A percentile compares a stretch with the other conserved stretches of the same genome.
These are phyloP conservation scores for Erodium trifolium DNA, from an alignment of 441 rosid genomes.

Conservation along the genomic window DNA sequence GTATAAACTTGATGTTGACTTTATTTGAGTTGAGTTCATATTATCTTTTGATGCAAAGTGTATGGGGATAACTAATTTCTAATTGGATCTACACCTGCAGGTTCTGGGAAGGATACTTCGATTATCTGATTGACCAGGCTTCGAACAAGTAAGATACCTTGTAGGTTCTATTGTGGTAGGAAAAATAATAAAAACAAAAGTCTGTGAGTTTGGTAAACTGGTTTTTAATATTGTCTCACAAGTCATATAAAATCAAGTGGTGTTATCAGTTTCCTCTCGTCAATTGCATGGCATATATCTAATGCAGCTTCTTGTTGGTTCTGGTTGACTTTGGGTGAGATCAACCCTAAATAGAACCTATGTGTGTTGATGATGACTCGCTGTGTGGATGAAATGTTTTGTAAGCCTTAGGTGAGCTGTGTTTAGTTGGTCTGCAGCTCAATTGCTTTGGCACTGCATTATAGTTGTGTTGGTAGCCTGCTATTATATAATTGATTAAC, in stretches of 20 bases:
- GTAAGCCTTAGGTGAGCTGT: not conserved
- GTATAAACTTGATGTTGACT: not conserved
- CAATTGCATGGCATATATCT: slow-evolving; percentile 9
- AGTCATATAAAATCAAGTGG: slow-evolving; percentile 2
- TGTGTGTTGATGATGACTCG: not conserved
- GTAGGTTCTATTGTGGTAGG: slow-evolving; percentile 11
- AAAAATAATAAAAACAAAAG: not conserved
- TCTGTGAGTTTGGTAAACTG: slow-evolving; percentile 5
- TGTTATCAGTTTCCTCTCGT: slow-evolving; percentile 7
- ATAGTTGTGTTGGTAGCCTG: not conserved
- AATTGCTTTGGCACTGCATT: not conserved
- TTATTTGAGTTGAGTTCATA: slow-evolving; percentile 3
- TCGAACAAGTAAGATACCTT: slow-evolving; percentile 61
- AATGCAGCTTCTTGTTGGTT: not conserved
- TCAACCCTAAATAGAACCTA: slow-evolving; percentile 3
- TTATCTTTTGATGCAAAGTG: not conserved
- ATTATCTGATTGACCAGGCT: slow-evolving; percentile 77
- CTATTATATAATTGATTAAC: not conserved
- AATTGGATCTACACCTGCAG: slow-evolving; percentile 35
- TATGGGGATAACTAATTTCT: not conserved
- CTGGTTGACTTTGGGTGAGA: not conserved
- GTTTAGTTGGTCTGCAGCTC: not conserved
- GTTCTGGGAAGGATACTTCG: slow-evolving; percentile 98
- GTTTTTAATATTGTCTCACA: slow-evolving; percentile 4
- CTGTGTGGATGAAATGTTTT: not conserved